phyloP scores from a whole-genome alignment of 176 grass and related monocot genomes.

The Juncus inflexus region DNA sequence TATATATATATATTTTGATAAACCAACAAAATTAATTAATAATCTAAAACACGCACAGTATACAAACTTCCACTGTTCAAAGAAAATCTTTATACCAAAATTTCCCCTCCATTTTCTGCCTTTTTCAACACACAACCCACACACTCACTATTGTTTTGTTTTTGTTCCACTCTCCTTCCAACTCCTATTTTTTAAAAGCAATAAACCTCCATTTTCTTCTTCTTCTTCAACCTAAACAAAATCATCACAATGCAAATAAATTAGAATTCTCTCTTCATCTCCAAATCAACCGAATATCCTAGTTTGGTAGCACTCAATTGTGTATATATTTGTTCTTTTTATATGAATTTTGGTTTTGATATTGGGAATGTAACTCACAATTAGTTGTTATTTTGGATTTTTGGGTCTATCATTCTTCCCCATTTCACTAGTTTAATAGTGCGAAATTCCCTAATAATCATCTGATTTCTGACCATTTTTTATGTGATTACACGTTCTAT shows the following conservation, averaged over 20 bases:
- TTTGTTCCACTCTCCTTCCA: neutral
- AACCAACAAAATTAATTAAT: neutral
- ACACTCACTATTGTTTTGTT: neutral
- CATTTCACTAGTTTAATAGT: constrained; percentile 3
- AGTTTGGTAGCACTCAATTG: neutral
- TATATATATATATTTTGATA: no score
- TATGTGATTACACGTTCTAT: constrained; percentile 11
- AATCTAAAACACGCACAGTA: neutral
- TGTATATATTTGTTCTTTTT: no score
- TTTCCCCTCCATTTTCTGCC: neutral
- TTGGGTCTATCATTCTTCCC: neutral
- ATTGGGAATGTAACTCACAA: neutral
- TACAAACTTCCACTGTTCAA: neutral
- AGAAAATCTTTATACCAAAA: neutral
- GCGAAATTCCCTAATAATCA: constrained; percentile 8
- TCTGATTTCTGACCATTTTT: neutral
- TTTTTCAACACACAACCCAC: constrained; percentile 20
- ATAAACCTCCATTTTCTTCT: neutral
- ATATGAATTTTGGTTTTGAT: no score
- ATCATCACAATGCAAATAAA: no score
- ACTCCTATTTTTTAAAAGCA: neutral
- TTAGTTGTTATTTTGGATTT: neutral
- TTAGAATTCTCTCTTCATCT: neutral
- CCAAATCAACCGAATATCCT: constrained; percentile 13
- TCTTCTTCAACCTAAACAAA: neutral